These are phyloP conservation scores for Protea cynaroides DNA, from an alignment of 164 flowering plant species.

Conservation along the genomic window DNA sequence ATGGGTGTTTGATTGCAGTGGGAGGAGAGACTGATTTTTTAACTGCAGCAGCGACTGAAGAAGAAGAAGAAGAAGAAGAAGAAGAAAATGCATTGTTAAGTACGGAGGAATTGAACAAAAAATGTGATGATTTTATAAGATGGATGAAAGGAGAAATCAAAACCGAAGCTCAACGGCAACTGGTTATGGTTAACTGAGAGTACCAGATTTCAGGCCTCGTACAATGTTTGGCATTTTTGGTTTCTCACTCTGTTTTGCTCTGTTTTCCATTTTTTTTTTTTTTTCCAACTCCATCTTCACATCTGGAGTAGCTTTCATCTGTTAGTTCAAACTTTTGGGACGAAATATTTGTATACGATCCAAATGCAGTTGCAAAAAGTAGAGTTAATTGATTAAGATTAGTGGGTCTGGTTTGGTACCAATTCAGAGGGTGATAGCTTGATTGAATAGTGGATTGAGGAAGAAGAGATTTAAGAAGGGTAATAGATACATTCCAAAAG, in stretches of 20 bases:
- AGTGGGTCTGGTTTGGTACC: too few relatives aligned
- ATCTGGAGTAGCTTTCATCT: too few relatives aligned
- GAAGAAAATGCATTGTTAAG: slow-evolving; percentile 17
- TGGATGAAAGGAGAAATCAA: slow-evolving; percentile 43
- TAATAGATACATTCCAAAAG: too few relatives aligned
- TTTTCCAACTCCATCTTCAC: too few relatives aligned
- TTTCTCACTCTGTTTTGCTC: neutral
- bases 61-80: slow-evolving; percentile 14
- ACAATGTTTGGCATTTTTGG: neutral
- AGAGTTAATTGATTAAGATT: too few relatives aligned
- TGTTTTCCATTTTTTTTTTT: neutral
- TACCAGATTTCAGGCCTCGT: too few relatives aligned
- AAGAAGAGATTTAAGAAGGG: too few relatives aligned
- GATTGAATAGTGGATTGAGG: too few relatives aligned
- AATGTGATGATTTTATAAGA: slow-evolving; percentile 53
- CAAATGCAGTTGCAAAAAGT: neutral
- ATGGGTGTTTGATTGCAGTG: neutral
- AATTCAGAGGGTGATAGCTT: too few relatives aligned
- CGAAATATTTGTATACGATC: too few relatives aligned
- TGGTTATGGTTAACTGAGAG: neutral
- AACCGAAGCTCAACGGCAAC: slow-evolving; percentile 24
- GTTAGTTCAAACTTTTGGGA: too few relatives aligned
- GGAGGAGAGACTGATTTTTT: neutral
- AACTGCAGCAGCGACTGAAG: neutral
- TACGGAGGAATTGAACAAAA: slow-evolving; percentile 46